Base-by-base conservation (phyloP, 2,329 filamentous ascomycete species). In the Tolypocladium cylindrosporum region DNA sequence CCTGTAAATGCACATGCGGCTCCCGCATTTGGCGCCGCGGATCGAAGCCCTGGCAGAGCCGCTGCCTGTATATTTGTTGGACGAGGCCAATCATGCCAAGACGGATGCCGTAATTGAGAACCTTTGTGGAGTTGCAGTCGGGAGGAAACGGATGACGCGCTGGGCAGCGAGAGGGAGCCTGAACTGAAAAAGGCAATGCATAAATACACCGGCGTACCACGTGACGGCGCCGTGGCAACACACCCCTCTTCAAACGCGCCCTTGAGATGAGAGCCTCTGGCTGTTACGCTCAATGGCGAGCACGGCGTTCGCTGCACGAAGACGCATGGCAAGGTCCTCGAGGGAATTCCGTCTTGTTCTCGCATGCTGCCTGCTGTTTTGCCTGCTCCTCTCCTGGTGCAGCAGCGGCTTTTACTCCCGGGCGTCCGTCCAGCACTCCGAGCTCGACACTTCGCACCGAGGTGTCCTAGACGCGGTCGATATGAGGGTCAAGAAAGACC, bases 251-350 rank as follows among this genome's bases (percentile, higher is more conserved):
- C 31, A 48, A 40, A 24, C 21, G 21, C 21, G 21, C 55, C 53
- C 13, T 19, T 14, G 48, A 36, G 19, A 36, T 52, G 48, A 52
- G 10, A 13, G 31, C 27, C 27, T 8, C 43, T 31, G 43, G 13
- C 8, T 7, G 45, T 21, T 24, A n/a, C 55, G 19, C 39, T 40
- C 53, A 41, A 62, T 64, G 62, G 54, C 55, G 36, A 56, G 52
- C 27, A 58, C 56, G 19, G 60, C 55, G 48, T 57, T 63, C 55
- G 54, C 61, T 39, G 59, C 61, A 54, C 59, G 48, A n/a, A 57
- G 60, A 40, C 62, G 64, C 48, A 59, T 52, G 13, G 37, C 54
- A 37, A 55, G 62, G 14, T 65, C 61, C 24, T 63, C 64, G 13
- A 55, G n/a, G 11, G 55, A 37, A 10, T 63, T 65, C n/a, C 62